phyloP scores from a whole-genome alignment of 139 green algal species.

The Asterochloris sp. region DNA sequence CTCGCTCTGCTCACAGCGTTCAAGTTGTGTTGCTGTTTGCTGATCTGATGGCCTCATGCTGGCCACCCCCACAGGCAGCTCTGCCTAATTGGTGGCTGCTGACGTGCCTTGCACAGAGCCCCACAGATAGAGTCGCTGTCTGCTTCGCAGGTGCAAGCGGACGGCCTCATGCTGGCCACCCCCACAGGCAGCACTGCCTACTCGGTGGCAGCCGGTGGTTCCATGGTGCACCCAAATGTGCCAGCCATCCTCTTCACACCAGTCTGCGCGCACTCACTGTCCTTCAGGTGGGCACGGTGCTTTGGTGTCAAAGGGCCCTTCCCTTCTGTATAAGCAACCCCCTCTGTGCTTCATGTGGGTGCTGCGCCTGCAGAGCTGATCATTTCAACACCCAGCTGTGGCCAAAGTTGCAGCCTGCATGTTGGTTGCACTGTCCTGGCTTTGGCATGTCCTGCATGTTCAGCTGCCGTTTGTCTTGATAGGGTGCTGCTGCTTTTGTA shows the following conservation, averaged over 20 bases:
- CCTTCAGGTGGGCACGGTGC: constrained; percentile 61
- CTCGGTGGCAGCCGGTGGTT: constrained; percentile 86
- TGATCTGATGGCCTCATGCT: constrained; percentile 62
- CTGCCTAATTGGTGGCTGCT: constrained; percentile 43
- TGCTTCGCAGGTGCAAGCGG: constrained; percentile 59
- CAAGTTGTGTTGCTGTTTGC: too few species aligned
- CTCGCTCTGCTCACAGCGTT: too few species aligned
- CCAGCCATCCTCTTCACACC: constrained; percentile 92
- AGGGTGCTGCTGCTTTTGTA: too few species aligned
- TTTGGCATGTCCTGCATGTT: too few species aligned
- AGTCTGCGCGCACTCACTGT: constrained; percentile 95
- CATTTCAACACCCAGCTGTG: too few species aligned
- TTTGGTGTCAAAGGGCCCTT: too few species aligned
- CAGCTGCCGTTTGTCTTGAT: too few species aligned
- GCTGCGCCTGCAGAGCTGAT: too few species aligned
- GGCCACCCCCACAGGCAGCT: constrained; percentile 49
- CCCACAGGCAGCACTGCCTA: constrained; percentile 96
- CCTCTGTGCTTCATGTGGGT: too few species aligned
- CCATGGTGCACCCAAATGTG: constrained; percentile 90
- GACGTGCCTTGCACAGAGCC: not conserved
- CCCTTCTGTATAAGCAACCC: too few species aligned
- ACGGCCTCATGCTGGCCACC: constrained; percentile 94
- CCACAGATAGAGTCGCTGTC: not conserved
- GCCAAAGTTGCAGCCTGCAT: too few species aligned
- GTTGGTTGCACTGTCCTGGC: too few species aligned